Evolutionary conservation across 2,329 filamentous ascomycete species (phyloP).

Genomic region (Colletotrichum brevisporum): DNA sequence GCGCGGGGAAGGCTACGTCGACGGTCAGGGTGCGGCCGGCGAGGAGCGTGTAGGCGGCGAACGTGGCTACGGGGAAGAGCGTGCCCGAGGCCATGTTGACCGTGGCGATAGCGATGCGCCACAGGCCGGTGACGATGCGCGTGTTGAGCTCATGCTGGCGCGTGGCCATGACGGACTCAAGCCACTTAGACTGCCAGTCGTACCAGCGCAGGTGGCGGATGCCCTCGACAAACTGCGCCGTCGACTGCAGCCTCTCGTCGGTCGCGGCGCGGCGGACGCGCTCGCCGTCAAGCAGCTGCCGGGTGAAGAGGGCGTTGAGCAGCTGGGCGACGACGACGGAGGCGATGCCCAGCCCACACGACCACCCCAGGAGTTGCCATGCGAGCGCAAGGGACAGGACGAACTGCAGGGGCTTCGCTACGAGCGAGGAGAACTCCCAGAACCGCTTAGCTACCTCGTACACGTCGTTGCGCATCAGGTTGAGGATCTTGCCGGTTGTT

Average conservation of each 20-base stretch:
- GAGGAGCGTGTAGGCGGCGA: constrained; percentile 84
- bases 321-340: constrained; percentile 79
- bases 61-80: constrained; percentile 83
- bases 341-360: constrained; percentile 80
- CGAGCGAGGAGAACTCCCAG: constrained; percentile 86
- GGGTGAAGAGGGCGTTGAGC: constrained; percentile 78
- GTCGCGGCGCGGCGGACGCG: constrained; percentile 79
- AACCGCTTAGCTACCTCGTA: constrained; percentile 88
- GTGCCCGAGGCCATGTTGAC: constrained; percentile 80
- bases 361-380: constrained; percentile 84
- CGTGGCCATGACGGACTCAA: constrained; percentile 76
- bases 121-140: constrained; percentile 74
- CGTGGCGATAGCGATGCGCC: constrained; percentile 74
- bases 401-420: constrained; percentile 82
- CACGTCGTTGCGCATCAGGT: constrained; percentile 85
- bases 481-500: constrained; percentile 91
- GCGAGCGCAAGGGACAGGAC: constrained; percentile 80
- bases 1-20: constrained; percentile 87
- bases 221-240: constrained; percentile 88
- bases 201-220: constrained; percentile 87
- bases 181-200: constrained; percentile 84
- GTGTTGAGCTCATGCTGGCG: constrained; percentile 77
- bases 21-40: constrained; percentile 78
- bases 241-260: constrained; percentile 83
- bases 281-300: constrained; percentile 77